phyloP scores from a whole-genome alignment of 129 eudicot species.

The Helichrysum umbraculigerum region DNA sequence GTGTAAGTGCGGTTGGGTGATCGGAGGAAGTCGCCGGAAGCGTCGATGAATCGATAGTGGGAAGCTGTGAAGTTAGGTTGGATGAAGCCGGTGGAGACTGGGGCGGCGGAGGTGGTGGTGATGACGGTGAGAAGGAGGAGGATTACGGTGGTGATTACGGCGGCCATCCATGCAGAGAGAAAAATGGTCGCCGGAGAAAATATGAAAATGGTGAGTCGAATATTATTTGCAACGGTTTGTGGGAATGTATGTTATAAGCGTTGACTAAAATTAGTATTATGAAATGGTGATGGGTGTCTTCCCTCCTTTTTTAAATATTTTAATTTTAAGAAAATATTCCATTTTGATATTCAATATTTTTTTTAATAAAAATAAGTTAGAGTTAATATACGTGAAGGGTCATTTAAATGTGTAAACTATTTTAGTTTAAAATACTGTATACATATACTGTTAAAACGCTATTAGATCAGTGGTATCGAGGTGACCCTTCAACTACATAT shows the following conservation, averaged over 20 bases:
- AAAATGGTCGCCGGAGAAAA: conserved; percentile 2
- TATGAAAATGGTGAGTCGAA: conserved; percentile 7
- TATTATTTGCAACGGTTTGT: conserved; percentile 16
- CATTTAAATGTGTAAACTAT: too few relatives aligned
- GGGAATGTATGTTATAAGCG: not conserved
- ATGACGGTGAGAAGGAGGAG: conserved; percentile 11
- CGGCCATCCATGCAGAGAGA: conserved; percentile 42
- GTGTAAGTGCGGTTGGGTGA: conserved; percentile 59
- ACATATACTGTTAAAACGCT: too few relatives aligned
- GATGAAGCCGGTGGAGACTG: conserved; percentile 21
- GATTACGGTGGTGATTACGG: conserved; percentile 11
- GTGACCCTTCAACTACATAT: too few relatives aligned
- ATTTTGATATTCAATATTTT: too few relatives aligned
- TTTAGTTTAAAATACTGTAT: too few relatives aligned
- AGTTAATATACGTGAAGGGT: too few relatives aligned
- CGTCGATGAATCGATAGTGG: conserved; percentile 46
- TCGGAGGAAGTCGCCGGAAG: conserved; percentile 51
- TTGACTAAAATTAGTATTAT: conserved; percentile 27
- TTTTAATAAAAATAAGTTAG: too few relatives aligned
- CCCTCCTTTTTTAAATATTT: not conserved
- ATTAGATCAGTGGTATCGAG: too few relatives aligned
- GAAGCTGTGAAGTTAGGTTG: conserved; percentile 17
- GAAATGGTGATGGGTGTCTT: conserved; percentile 6
- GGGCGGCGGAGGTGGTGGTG: conserved; percentile 15
- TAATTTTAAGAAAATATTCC: too few relatives aligned